phyloP scores from a whole-genome alignment of 208 protist species.

The Acanthamoeba quina region DNA sequence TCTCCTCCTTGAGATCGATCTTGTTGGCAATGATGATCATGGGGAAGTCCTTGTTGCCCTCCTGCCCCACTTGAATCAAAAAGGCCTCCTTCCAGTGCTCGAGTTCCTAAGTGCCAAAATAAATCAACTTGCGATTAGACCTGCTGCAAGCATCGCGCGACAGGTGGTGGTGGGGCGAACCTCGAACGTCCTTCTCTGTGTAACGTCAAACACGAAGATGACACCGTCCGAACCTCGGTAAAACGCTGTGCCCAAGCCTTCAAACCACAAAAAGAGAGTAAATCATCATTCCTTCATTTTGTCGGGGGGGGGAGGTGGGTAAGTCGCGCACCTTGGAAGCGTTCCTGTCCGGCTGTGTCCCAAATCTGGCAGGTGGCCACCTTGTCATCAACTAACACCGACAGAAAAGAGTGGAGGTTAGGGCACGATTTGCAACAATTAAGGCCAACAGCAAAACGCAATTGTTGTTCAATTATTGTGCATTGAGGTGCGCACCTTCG shows the following conservation, averaged over 20 bases:
- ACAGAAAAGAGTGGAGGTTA: not conserved
- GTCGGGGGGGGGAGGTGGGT: not conserved
- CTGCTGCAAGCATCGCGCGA: not conserved
- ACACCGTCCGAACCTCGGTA: slow-evolving; percentile 79
- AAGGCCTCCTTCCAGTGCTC: slow-evolving; percentile 78
- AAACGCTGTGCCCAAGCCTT: slow-evolving; percentile 76
- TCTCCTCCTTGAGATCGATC: slow-evolving; percentile 79
- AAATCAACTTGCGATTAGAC: not conserved
- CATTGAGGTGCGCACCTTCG: slow-evolving; percentile 19
- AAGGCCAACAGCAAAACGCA: not conserved
- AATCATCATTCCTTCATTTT: not conserved
- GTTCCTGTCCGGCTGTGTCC: slow-evolving; percentile 80
- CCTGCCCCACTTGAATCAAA: slow-evolving; percentile 76
- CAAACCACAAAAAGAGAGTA: not conserved
- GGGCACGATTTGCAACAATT: not conserved
- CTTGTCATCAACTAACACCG: slow-evolving; percentile 28
- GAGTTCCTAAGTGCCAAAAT: slow-evolving; percentile 11
- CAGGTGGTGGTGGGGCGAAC: not conserved
- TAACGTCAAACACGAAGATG: slow-evolving; percentile 83
- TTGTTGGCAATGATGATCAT: slow-evolving; percentile 82
- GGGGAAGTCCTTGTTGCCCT: slow-evolving; percentile 75
- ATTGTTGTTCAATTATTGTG: not conserved
- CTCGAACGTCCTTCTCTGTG: slow-evolving; percentile 48
- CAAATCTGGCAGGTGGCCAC: slow-evolving; percentile 77
- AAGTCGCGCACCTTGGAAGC: slow-evolving; percentile 73